Evolutionary conservation across 805 yeast species (phyloP), one percentile per base, ranked within the genome.

Genomic region (Grigorovia jiainica): DNA sequence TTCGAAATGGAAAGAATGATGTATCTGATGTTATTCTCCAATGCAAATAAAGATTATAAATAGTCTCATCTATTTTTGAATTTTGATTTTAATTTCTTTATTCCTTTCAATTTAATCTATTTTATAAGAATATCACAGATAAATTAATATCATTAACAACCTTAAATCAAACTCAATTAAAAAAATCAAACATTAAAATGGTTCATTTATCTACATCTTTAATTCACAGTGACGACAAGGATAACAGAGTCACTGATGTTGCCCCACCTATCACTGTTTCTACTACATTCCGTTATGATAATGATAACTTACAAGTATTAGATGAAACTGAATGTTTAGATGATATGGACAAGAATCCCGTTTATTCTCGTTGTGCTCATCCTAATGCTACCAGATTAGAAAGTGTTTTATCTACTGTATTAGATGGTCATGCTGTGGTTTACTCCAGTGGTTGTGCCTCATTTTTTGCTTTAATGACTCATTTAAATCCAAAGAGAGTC

Each of bases 371-470:
- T 42, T 53, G 78, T 9, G 67, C 78, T 5, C 94, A 83, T 50
- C 92, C 94, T 7, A 84, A 79, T 49, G 71, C 82, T 5, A 64
- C 70, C 7, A 72, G 82, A 23, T 75, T 78, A 2, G 95, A 89
- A 57, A 70, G 74, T 2, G 72, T 82, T 1, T 66, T 87, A 6
- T 72, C 73, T 1, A 57, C 67, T 30, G 60, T 87, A 13, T 63
- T 85, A 5, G 80, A 71, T 16, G 82, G 79, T 2, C 72, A 79
- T 44, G 77, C 79, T 0, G 78, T 84, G 0, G 71, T 76, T 1
- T 89, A 86, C 58, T 71, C 78, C 36, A 79, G 87, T 1, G 97
- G 97, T 0, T 61, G 87, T 24, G 70, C 86, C 37, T 92, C 96
- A 0, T 84, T 83, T 58, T 74, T 70, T 51, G 96, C 86, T 0